A percentile compares a stretch with the other conserved stretches of the same genome.
Evolutionary conservation across 1,139 yeast species (phyloP).

Genomic region (Hemisphaericaspora lyxosophila): DNA sequence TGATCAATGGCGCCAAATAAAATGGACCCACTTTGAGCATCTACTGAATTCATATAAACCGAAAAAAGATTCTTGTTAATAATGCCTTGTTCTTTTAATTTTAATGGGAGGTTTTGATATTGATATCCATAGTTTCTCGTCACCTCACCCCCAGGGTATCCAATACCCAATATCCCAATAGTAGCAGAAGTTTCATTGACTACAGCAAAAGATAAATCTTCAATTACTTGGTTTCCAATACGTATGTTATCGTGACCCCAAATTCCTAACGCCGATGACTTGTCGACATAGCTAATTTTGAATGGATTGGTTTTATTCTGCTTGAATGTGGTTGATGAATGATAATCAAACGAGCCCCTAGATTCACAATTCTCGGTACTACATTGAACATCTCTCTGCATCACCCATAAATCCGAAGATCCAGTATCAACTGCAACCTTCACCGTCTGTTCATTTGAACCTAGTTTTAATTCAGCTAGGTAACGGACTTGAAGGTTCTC

Average conservation of each 20-base stretch:
- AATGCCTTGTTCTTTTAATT: conserved; percentile 38
- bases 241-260: conserved; percentile 63
- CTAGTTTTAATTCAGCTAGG: conserved; percentile 39
- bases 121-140: conserved; percentile 15
- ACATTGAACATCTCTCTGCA: conserved; percentile 10
- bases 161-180: conserved; percentile 52
- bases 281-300: conserved; percentile 46
- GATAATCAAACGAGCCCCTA: conserved; percentile 12
- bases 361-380: neutral
- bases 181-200: conserved; percentile 42
- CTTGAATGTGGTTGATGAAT: conserved; percentile 10
- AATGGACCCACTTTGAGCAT: conserved; percentile 38
- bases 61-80: conserved; percentile 54
- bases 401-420: conserved; percentile 46
- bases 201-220: conserved; percentile 48
- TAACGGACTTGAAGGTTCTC: conserved; percentile 21
- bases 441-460: conserved; percentile 31
- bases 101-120: conserved; percentile 26
- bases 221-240: conserved; percentile 23
- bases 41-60: conserved; percentile 44
- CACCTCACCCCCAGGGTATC: conserved; percentile 21
- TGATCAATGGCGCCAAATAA: conserved; percentile 62
- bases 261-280: conserved; percentile 33
- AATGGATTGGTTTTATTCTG: conserved; percentile 10
- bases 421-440: conserved; percentile 42